Conservation (phyloP, 495 filamentous ascomycete species). For the Xylaria flabelliformis region DNA sequence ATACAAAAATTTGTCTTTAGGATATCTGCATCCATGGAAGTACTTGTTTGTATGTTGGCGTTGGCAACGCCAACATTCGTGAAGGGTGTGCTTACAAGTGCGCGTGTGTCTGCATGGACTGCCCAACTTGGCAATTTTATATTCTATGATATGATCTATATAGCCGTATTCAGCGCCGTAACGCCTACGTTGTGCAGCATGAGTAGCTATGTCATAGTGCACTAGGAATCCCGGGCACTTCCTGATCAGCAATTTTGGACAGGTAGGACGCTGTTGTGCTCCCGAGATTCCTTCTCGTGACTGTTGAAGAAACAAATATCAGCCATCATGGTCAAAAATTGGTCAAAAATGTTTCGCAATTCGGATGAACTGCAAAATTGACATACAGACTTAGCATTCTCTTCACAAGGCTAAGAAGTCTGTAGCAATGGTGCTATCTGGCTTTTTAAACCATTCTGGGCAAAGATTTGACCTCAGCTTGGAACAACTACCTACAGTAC, state of each 20-base stretch:
- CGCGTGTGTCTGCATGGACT: neutral
- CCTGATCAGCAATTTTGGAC: neutral
- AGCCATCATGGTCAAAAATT: neutral
- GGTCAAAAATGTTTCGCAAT: neutral
- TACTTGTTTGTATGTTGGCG: neutral
- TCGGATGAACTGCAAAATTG: neutral
- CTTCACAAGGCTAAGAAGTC: neutral
- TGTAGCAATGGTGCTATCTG: neutral
- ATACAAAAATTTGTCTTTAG: neutral
- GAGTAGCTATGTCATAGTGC: slow-evolving; percentile 8
- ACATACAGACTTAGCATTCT: neutral
- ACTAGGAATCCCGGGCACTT: neutral
- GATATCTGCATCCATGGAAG: neutral
- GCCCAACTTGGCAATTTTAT: neutral
- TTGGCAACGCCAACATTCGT: neutral
- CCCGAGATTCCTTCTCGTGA: neutral
- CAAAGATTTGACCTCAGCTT: neutral
- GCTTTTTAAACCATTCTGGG: neutral
- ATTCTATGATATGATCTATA: slow-evolving; percentile 7
- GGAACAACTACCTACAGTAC: neutral
- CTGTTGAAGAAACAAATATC: neutral
- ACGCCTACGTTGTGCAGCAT: neutral
- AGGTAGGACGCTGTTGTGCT: neutral
- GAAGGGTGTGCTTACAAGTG: neutral
- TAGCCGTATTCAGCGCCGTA: neutral